Base-by-base conservation (phyloP, 2,329 filamentous ascomycete genomes). In the Pyrenophora teres region DNA sequence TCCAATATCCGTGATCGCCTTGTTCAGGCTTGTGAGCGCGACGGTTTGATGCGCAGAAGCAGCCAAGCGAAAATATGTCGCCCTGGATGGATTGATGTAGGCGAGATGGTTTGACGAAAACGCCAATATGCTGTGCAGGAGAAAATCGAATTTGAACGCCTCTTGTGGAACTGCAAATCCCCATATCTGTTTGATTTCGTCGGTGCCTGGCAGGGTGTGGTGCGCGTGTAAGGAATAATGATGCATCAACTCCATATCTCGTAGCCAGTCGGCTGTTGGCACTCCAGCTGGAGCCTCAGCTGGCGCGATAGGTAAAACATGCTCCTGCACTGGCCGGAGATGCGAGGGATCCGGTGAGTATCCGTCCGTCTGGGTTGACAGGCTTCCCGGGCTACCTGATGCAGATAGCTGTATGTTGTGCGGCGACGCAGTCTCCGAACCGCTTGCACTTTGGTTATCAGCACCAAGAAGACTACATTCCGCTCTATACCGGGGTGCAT, bases 81-180 rank as follows among this genome's bases (percentile, higher is more conserved):
- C 50, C 19, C 39, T 50, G 10, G 57, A 55, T 4, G 65, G 63
- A 13, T 69, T 59, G 18, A 70, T 50, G 40, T 72, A 60, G 3
- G 66, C 68, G 18, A 72, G 64, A 44, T 75, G 69, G 9, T 69
- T 60, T 3, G 74, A 71, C 1, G 75, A 69, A 32, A 72, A 70
- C 1, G 74, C 72, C 9, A 77, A 54, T 3, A 77, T 65, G 6
- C 69, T 68, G 48, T 76, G 71, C 50, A 77, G 64, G 0, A 77
- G 61, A 39, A 75, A 76, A 1, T 53, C 53, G 42, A 72, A 60
- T 10, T 65, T 58, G 37, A 68, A 64, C 2, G 69, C 73, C 43
- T 76, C 61, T 39, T 68, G 58, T 3, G 73, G 71, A 9, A 75
- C 63, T 2, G 62, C 56, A 33, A 67, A 62, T 31, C 65, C 63